Conservation (phyloP, 1,284 basidiomycete species). For the Trichosporon coremiiforme region DNA sequence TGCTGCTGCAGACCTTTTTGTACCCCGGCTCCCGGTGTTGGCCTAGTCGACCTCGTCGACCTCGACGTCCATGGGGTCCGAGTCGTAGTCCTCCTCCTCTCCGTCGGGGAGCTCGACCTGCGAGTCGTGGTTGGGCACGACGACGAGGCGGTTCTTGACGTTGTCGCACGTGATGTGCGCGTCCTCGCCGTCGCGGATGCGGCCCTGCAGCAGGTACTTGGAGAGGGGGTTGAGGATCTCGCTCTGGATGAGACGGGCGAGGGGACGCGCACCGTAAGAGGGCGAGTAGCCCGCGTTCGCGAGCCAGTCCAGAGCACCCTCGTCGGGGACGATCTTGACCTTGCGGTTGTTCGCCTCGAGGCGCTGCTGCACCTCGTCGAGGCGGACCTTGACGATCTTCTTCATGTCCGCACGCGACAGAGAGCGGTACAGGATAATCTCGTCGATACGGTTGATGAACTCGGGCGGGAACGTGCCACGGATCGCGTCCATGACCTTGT, state of each 20-base stretch:
- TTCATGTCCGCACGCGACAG: slow-evolving; percentile 59
- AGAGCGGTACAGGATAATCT: slow-evolving; percentile 62
- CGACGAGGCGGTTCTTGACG: slow-evolving; percentile 74
- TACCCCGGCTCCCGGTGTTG: slow-evolving; percentile 34
- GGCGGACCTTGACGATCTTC: slow-evolving; percentile 60
- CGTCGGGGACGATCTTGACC: slow-evolving; percentile 75
- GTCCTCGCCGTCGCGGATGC: slow-evolving; percentile 77
- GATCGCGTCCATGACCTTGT: slow-evolving; percentile 60
- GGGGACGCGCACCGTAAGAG: slow-evolving; percentile 83
- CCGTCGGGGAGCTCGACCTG: slow-evolving; percentile 50
- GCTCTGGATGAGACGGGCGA: slow-evolving; percentile 88
- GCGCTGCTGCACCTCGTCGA: slow-evolving; percentile 67
- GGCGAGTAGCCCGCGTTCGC: slow-evolving; percentile 81
- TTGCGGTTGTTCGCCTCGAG: slow-evolving; percentile 72
- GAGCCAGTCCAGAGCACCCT: slow-evolving; percentile 78
- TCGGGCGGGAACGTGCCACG: slow-evolving; percentile 61
- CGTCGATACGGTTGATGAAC: slow-evolving; percentile 62
- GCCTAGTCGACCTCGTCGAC: slow-evolving; percentile 56
- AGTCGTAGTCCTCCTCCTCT: slow-evolving; percentile 40
- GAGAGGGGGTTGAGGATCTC: slow-evolving; percentile 93
- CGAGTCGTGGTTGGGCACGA: slow-evolving; percentile 77
- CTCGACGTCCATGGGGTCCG: slow-evolving; percentile 53
- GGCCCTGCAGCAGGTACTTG: slow-evolving; percentile 79
- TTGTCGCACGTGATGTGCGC: slow-evolving; percentile 80
- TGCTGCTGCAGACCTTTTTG: slow-evolving; percentile 28